These are phyloP conservation scores for Linum usitatissimum DNA, from an alignment of 345 rosid genomes.

Conservation along the genomic window DNA sequence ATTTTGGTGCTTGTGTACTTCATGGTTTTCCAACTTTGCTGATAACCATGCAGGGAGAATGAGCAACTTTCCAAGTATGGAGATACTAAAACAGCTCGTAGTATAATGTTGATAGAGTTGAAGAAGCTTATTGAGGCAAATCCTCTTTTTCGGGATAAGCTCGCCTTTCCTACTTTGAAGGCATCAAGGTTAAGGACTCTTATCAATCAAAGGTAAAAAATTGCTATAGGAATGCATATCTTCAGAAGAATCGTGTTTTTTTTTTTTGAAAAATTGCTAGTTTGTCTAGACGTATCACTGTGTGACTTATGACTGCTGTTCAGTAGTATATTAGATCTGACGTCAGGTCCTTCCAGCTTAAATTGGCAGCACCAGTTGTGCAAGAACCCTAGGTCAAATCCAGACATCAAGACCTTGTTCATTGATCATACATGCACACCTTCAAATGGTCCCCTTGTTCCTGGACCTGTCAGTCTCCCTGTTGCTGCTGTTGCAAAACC, in stretches of 20 bases:
- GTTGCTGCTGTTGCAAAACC: slow-evolving; percentile 49
- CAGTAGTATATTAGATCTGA: not conserved
- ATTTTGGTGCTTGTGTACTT: slow-evolving; percentile 6
- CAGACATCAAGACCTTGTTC: slow-evolving; percentile 76
- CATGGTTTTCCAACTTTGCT: not conserved
- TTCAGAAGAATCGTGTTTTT: not conserved
- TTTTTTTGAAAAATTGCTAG: not conserved
- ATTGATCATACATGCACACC: slow-evolving; percentile 62
- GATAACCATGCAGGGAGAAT: slow-evolving; percentile 39
- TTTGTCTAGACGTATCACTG: not conserved
- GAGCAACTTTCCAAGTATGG: slow-evolving; percentile 69
- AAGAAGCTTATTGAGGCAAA: slow-evolving; percentile 68
- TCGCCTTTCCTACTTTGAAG: slow-evolving; percentile 51
- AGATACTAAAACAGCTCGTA: slow-evolving; percentile 56
- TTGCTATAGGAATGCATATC: not conserved
- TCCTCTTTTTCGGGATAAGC: slow-evolving; percentile 68
- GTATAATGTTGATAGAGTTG: slow-evolving; percentile 58
- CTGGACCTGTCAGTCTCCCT: slow-evolving; percentile 49
- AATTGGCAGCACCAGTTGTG: slow-evolving; percentile 93
- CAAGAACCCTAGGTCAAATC: slow-evolving; percentile 75
- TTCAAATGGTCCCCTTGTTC: slow-evolving; percentile 57
- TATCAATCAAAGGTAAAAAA: slow-evolving; percentile 59
- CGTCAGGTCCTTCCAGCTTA: slow-evolving; percentile 36
- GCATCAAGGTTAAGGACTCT: slow-evolving; percentile 61
- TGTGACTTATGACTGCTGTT: not conserved